These are phyloP conservation scores for Byssothecium circinans DNA, from an alignment of 2,329 filamentous ascomycete genomes.

Conservation along the genomic window DNA sequence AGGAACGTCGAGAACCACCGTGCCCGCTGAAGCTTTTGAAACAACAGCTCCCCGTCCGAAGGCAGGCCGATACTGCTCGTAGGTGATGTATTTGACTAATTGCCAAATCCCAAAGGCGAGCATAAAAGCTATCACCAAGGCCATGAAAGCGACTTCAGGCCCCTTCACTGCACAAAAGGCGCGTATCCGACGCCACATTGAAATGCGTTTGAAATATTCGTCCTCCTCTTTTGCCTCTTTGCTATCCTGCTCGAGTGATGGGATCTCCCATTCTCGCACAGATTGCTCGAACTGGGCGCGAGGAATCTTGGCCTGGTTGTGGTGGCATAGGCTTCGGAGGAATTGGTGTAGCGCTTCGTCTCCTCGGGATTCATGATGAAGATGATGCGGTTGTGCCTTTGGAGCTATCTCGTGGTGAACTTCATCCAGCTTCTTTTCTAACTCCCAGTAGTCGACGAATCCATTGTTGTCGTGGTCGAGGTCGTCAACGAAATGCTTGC, in stretches of 20 bases:
- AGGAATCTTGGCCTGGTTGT: constrained; percentile 47
- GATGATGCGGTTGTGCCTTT: constrained; percentile 50
- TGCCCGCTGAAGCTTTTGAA: constrained; percentile 59
- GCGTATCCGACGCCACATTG: constrained; percentile 50
- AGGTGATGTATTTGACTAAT: constrained; percentile 55
- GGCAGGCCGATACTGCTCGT: constrained; percentile 49
- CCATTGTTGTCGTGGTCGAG: constrained; percentile 58
- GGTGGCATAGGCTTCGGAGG: constrained; percentile 54
- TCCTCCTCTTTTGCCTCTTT: constrained; percentile 52
- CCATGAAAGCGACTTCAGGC: constrained; percentile 54
- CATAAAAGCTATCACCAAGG: constrained; percentile 52
- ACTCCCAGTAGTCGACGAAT: constrained; percentile 54
- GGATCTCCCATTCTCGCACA: constrained; percentile 53
- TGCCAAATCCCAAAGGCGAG: constrained; percentile 60
- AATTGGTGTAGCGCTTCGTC: constrained; percentile 55
- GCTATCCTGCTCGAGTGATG: constrained; percentile 52
- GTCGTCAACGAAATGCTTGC: constrained; percentile 55
- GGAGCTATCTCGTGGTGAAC: constrained; percentile 56
- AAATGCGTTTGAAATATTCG: constrained; percentile 51
- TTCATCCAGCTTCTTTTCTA: constrained; percentile 57
- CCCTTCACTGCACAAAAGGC: constrained; percentile 61
- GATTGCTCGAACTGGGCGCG: constrained; percentile 51
- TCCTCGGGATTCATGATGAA: constrained; percentile 43
- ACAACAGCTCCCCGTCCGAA: constrained; percentile 61
- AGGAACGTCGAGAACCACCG: constrained; percentile 58